phyloP scores from a whole-genome alignment of 2,329 filamentous ascomycete genomes.

The Sclerotinia nivalis region DNA sequence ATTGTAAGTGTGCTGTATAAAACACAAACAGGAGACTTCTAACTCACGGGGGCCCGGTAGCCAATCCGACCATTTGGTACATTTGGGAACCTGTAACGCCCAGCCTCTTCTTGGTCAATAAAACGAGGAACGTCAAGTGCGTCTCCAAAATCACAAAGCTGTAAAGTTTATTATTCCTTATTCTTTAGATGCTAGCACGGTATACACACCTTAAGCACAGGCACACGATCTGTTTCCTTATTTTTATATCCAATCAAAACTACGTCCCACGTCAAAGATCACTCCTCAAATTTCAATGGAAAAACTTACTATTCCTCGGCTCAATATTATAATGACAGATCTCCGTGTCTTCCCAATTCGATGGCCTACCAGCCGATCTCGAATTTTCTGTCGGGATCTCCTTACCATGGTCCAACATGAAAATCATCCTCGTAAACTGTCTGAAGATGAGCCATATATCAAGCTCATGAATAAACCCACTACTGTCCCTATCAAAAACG shows the following conservation, averaged over 20 bases:
- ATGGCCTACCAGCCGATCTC: neutral
- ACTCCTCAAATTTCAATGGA: too few species aligned
- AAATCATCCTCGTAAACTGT: slow-evolving; percentile 17
- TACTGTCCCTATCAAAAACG: neutral
- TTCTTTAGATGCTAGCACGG: neutral
- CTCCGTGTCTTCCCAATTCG: neutral
- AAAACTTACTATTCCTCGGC: slow-evolving; percentile 11
- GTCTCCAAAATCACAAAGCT: slow-evolving; percentile 21
- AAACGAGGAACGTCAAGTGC: neutral
- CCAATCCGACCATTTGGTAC: neutral
- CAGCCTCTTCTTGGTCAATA: neutral
- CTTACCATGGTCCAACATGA: slow-evolving; percentile 4
- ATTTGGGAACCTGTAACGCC: neutral
- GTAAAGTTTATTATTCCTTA: neutral
- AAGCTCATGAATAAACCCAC: neutral
- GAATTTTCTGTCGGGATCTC: neutral
- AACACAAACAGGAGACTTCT: neutral
- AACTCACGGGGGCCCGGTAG: slow-evolving; percentile 11
- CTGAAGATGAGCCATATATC: slow-evolving; percentile 12
- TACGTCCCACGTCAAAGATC: neutral
- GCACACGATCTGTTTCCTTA: neutral
- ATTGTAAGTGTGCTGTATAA: neutral
- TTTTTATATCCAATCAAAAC: slow-evolving; percentile 15
- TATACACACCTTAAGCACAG: slow-evolving; percentile 12
- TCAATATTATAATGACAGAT: slow-evolving; percentile 20